Percentiles rank a stretch among this genome's conserved stretches.
Evolutionary conservation across 768 basidiomycete genomes (phyloP).

Genomic region (Artomyces pyxidatus): DNA sequence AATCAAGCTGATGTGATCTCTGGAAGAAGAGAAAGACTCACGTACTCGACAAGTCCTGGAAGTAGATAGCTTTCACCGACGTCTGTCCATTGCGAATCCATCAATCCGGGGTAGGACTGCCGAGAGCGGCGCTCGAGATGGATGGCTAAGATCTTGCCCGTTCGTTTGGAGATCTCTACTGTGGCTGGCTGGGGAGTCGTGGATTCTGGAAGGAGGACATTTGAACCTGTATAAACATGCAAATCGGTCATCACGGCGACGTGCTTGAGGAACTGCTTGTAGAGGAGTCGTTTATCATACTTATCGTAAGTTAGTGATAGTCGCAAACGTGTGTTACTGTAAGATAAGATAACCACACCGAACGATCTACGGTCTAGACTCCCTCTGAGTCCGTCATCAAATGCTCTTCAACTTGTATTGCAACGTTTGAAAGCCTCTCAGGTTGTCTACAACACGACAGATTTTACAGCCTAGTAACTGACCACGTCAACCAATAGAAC

Average conservation of each 20-base stretch:
- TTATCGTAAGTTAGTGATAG: too few species aligned
- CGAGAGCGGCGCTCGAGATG: conserved; percentile 13
- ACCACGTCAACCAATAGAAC: not conserved
- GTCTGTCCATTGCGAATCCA: conserved; percentile 26
- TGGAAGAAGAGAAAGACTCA: conserved; percentile 1
- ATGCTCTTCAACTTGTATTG: too few species aligned
- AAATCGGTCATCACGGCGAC: conserved; percentile 1
- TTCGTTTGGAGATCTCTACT: conserved; percentile 29
- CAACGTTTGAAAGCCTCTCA: too few species aligned
- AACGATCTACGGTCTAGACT: too few species aligned
- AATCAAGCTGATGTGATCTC: not conserved
- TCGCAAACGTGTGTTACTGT: too few species aligned
- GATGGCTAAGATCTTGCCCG: conserved; percentile 35
- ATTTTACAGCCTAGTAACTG: not conserved
- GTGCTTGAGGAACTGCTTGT: not conserved
- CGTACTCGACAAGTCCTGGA: conserved; percentile 50
- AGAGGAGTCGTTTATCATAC: too few species aligned
- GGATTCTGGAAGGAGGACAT: conserved; percentile 22
- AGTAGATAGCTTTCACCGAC: conserved; percentile 34
- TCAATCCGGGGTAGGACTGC: conserved; percentile 17
- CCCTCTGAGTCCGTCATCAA: too few species aligned
- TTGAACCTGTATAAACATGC: conserved; percentile 7
- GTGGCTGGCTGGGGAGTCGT: conserved; percentile 28
- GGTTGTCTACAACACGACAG: too few species aligned
- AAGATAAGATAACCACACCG: too few species aligned